Evolutionary conservation across 495 filamentous ascomycete genomes (phyloP).

Genomic region (Aspergillus bridgeri): DNA sequence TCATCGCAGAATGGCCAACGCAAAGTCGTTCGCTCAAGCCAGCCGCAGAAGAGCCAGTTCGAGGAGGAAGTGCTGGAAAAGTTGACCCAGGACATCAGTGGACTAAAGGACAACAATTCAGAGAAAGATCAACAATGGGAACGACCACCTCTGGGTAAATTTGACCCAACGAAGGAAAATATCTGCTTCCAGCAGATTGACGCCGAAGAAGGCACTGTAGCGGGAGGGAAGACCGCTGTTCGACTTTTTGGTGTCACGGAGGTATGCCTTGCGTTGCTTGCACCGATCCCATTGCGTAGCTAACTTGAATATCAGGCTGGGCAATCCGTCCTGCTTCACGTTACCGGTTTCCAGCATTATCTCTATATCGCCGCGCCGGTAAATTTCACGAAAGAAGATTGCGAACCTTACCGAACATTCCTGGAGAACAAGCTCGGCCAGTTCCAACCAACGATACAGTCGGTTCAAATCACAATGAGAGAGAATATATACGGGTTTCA

Average conservation of each 20-base stretch:
- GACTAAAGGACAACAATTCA: constrained; percentile 75
- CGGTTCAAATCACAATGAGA: constrained; percentile 71
- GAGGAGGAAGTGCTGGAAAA: constrained; percentile 93
- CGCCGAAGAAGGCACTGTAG: constrained; percentile 77
- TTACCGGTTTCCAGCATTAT: constrained; percentile 95
- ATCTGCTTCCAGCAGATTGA: constrained; percentile 96
- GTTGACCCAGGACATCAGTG: constrained; percentile 85
- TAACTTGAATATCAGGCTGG: constrained; percentile 54
- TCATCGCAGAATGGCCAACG: constrained; percentile 54
- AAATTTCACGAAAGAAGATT: constrained; percentile 71
- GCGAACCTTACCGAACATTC: constrained; percentile 67
- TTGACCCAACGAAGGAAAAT: constrained; percentile 65
- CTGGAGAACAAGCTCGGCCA: constrained; percentile 71
- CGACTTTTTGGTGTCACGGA: constrained; percentile 98
- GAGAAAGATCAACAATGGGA: constrained; percentile 96
- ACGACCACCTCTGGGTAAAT: constrained; percentile 69
- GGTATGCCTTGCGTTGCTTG: constrained; percentile 34
- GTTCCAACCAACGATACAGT: constrained; percentile 61
- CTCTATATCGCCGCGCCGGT: constrained; percentile 89
- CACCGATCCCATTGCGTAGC: background rate
- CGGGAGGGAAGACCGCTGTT: constrained; percentile 68
- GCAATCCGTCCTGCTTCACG: constrained; percentile 91
- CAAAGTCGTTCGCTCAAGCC: constrained; percentile 67
- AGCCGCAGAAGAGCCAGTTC: constrained; percentile 81
- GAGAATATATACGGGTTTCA: constrained; percentile 93